Percentiles rank a stretch among this genome's conserved stretches.
Evolutionary conservation across 768 basidiomycete species (phyloP).

Genomic region (Russula sp.): DNA sequence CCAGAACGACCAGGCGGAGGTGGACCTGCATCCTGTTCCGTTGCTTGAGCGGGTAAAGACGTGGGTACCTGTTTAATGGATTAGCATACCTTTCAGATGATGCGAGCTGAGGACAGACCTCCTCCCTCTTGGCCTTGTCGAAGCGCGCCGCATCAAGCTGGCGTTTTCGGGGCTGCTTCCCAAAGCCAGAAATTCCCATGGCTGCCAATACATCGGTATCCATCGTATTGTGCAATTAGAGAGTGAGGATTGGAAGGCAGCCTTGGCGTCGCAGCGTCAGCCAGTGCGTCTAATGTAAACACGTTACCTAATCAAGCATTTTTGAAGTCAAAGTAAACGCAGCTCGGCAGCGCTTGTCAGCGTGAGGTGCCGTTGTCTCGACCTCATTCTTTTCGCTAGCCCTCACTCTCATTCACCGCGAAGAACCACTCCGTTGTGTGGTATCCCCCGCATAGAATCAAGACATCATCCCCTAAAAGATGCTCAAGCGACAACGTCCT

Average conservation of each 20-base stretch:
- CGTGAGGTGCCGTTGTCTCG: background rate
- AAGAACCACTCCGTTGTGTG: background rate
- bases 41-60: background rate
- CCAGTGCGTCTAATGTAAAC: background rate
- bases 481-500: constrained; percentile 23
- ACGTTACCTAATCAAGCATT: constrained; percentile 18
- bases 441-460: background rate
- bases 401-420: background rate
- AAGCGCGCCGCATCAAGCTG: constrained; percentile 70
- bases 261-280: background rate
- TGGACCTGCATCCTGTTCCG: constrained; percentile 27
- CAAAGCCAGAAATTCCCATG: constrained; percentile 83
- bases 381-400: too few species aligned
- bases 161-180: constrained; percentile 60
- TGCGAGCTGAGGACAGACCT: constrained; percentile 24
- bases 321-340: background rate
- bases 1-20: background rate
- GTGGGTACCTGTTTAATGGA: constrained; percentile 4
- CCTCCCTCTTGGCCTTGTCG: constrained; percentile 62
- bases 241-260: background rate
- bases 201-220: constrained; percentile 64
- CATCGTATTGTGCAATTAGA: constrained; percentile 29
- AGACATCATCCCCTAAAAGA: background rate
- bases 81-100: background rate
- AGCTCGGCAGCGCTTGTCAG: background rate